A percentile compares a stretch with the other conserved stretches of the same genome.
phyloP scores from a whole-genome alignment of 2,329 filamentous ascomycete species.

The Colletotrichum sp. region DNA sequence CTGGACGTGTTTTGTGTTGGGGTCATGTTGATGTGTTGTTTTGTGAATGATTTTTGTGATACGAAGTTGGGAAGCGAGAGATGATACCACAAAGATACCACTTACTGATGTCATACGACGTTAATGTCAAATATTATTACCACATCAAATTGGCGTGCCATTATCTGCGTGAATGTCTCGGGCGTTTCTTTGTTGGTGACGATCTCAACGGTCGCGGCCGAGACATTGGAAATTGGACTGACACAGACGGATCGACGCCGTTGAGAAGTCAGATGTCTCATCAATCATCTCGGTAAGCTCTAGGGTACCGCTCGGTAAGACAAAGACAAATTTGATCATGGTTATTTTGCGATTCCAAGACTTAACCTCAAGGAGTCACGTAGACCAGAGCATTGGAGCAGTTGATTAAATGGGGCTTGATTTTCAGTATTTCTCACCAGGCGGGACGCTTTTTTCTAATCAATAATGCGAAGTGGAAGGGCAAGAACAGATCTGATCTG shows the following conservation, averaged over 20 bases:
- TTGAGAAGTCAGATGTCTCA: not conserved
- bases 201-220: not conserved
- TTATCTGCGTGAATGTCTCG: not conserved
- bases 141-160: not conserved
- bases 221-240: not conserved
- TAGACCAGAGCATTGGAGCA: no score
- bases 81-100: slow-evolving; percentile 13
- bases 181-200: not conserved
- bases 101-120: slow-evolving; percentile 6
- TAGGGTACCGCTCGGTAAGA: not conserved
- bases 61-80: not conserved
- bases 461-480: fast-evolving
- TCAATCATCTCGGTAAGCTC: not conserved
- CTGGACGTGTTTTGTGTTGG: not conserved
- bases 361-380: not conserved
- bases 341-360: not conserved
- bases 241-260: not conserved
- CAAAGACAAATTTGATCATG: not conserved
- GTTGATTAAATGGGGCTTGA: no score
- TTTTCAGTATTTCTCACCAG: no score
- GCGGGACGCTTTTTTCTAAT: no score
- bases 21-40: not conserved
- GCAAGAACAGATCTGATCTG: no score
- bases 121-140: slow-evolving; percentile 11
- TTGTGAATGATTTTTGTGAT: not conserved